A percentile compares a stretch with the other conserved stretches of the same genome.
Conservation (phyloP, 2,329 filamentous ascomycete species). For the Parafenestella ontariensis region DNA sequence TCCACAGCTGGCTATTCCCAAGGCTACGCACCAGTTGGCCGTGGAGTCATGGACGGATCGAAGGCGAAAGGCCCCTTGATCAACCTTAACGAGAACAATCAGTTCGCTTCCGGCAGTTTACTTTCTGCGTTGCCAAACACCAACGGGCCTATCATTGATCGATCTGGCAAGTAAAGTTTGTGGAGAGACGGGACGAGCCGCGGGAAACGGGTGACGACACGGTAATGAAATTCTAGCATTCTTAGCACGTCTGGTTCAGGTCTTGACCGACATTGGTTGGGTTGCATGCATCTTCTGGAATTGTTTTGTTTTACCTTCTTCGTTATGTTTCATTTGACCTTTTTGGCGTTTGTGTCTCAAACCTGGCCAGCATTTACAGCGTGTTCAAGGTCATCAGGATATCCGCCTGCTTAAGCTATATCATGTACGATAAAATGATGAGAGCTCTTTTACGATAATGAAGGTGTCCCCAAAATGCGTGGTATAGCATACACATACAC, state of each 20-base stretch:
- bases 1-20: slow-evolving; percentile 51
- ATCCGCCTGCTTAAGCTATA: neutral
- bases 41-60: slow-evolving; percentile 55
- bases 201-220: neutral
- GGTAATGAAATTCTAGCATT: neutral
- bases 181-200: neutral
- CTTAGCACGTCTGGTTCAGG: neutral
- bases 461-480: too few species aligned
- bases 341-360: neutral
- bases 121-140: slow-evolving; percentile 52
- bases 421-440: neutral
- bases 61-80: slow-evolving; percentile 55
- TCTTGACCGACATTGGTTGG: neutral
- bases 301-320: neutral
- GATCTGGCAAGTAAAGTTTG: slow-evolving; percentile 33
- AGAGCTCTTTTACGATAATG: neutral
- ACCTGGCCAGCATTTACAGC: neutral
- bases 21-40: slow-evolving; percentile 47
- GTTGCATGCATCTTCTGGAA: neutral
- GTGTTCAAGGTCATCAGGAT: neutral
- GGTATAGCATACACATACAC: too few species aligned
- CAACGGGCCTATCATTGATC: slow-evolving; percentile 47
- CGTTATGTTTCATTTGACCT: neutral
- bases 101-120: slow-evolving; percentile 58
- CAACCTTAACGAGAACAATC: slow-evolving; percentile 50